Conservation (phyloP, 2,329 filamentous ascomycete species). For the Fusarium fracticaudum region DNA sequence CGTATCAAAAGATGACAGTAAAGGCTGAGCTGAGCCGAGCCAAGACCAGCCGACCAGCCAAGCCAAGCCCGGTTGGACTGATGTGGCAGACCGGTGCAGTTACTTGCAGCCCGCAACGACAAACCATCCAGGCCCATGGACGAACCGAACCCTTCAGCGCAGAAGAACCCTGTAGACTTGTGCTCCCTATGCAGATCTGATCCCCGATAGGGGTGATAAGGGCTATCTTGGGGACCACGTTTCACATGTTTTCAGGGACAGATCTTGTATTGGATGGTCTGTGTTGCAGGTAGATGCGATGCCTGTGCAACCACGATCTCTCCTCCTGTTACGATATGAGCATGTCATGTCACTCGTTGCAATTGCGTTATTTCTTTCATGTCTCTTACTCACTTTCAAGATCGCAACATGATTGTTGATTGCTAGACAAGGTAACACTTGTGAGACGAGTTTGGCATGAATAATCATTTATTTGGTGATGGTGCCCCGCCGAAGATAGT, state of each 20-base stretch:
- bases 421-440: constrained; percentile 5
- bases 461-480: constrained; percentile 32
- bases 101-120: constrained; percentile 9
- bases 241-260: constrained; percentile 37
- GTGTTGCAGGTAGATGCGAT: background rate
- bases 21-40: constrained; percentile 16
- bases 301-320: background rate
- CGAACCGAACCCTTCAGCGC: constrained; percentile 19
- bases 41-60: constrained; percentile 7
- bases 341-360: background rate
- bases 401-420: constrained; percentile 14
- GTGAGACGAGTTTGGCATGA: constrained; percentile 13
- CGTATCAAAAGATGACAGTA: constrained; percentile 27
- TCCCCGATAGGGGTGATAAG: constrained; percentile 18
- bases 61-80: constrained; percentile 27
- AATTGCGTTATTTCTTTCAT: background rate
- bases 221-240: constrained; percentile 25
- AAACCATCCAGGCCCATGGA: constrained; percentile 1
- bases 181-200: constrained; percentile 18
- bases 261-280: constrained; percentile 8
- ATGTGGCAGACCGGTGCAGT: constrained; percentile 15
- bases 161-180: constrained; percentile 19
- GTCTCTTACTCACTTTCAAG: background rate
- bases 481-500: constrained; percentile 26
- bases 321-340: background rate